These are phyloP conservation scores for Brassica juncea DNA, from an alignment of 345 rosid species.

Conservation along the genomic window DNA sequence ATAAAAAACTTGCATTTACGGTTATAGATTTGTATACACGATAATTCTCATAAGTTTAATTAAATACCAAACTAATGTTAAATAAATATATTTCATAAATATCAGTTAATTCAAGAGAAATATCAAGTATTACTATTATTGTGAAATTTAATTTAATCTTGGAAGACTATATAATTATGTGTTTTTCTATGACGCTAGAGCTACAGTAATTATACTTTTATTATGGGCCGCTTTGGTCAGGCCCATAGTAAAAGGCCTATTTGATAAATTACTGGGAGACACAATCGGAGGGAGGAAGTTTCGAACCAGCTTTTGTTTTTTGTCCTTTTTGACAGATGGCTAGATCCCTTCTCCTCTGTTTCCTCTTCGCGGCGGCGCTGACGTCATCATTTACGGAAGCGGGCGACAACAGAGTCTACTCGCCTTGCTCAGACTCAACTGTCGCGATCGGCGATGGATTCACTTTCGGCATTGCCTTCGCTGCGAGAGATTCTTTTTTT, in stretches of 20 bases:
- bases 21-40: too few species aligned
- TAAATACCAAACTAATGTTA: too few species aligned
- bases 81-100: too few species aligned
- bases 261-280: neutral
- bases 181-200: too few species aligned
- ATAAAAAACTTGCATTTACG: too few species aligned
- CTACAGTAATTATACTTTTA: neutral
- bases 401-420: slow-evolving; percentile 54
- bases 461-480: slow-evolving; percentile 82
- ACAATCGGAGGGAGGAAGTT: neutral
- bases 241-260: slow-evolving; percentile 30
- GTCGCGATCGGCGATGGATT: slow-evolving; percentile 76
- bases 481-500: slow-evolving; percentile 55
- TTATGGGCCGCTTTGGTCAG: neutral
- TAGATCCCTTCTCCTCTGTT: slow-evolving; percentile 34
- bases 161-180: neutral
- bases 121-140: too few species aligned
- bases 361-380: slow-evolving; percentile 45
- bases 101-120: neutral
- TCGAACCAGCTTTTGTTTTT: neutral
- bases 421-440: slow-evolving; percentile 70
- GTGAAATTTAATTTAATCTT: neutral
- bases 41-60: too few species aligned
- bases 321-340: slow-evolving; percentile 37
- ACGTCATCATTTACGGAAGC: slow-evolving; percentile 39